Evolutionary conservation across 2,329 filamentous ascomycete genomes (phyloP), one percentile per base, ranked within the genome.

Genomic region (Microdochium trichocladiopsis): DNA sequence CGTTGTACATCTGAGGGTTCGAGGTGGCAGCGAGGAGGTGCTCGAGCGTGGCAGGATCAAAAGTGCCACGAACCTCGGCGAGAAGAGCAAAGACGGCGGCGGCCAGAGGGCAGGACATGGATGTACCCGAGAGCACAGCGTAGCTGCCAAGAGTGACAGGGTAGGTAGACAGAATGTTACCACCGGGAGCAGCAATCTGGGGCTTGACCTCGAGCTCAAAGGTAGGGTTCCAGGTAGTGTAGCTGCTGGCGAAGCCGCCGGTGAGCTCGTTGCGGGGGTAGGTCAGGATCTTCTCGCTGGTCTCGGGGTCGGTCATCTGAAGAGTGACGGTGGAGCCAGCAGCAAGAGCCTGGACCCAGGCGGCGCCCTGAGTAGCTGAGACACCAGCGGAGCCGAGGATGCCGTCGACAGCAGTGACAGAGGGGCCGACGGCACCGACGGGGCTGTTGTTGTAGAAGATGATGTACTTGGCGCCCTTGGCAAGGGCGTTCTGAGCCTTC

Each of bases 221-320:
- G 2, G 76, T 81, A 2, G 82, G 82, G 8, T 82, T 82, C 82
- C 81, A 86, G 5, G 74, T 77, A 43, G 77, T 80, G 62, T 70
- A 83, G 4, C 64, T 65, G 59, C 75, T 81, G 31, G 78, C 61
- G 47, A 73, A 77, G 6, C 82, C 82, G 1, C 75, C 78, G 0
- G 74, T 76, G 0, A 58, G 50, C 1, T 63, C 66, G 64, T 81
- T 80, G 50, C 57, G 36, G 31, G 58, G 54, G 47, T 66, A 58
- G 25, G 59, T 55, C n/a, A 77, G 59, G 23, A 67, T 63, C 49
- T 62, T 60, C 24, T 63, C 55, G 18, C 71, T 67, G 4, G 69
- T 68, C 1, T 58, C 47, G 1, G 72, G 69, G 52, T 74, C 70
- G 1, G 65, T 61, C 69, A 82, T 74, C 48, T 65, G 63, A 4